Evolutionary conservation across 805 yeast genomes (phyloP), one percentile per base, ranked within the genome.

Genomic region (Suhomyces sp.): DNA sequence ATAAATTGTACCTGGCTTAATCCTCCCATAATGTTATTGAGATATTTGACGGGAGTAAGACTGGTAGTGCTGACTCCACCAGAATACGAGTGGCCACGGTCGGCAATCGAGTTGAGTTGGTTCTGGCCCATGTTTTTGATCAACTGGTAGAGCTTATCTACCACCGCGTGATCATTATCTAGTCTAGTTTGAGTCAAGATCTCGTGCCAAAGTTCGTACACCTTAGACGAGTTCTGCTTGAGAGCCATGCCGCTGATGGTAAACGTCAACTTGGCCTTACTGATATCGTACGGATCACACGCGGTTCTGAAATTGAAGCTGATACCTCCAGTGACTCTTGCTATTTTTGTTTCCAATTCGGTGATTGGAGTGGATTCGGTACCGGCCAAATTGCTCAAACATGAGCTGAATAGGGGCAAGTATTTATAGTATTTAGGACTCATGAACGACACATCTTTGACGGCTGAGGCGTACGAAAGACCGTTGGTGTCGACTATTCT

Each of bases 21-120:
- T n/a, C 98, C 98, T 33, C 78, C 69, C 13, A 91, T 67, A 8
- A 72, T 61, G 60, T 93, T 96, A 49, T 76, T 75, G 17, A 91
- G 75, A 4, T 83, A 76, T 49, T 82, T 82, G 17, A 83, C 76
- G 1, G 80, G 71, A 1, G 90, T 83, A 3, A 90, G 67, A 25
- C 80, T 77, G 0, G 96, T 79, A 21, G 82, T 75, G 2, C 96
- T 85, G 60, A 74, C 80, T 4, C 83, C 75, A 58, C 83, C 79
- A 2, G 98, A 97, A 68, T 80, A 92, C 1, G 85, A 73, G 64
- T 94, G 97, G 0, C 99, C 99, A 51, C 87, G 76, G 52, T 92
- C 94, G 8, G 97, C 92, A 48, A 94, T 83, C 6, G 80, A 75
- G 60, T 92, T 85, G 52, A 89, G 73, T 61, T 89, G 88, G 59